Base-by-base conservation (phyloP, 768 basidiomycete genomes). In the Dentipellis fragilis region DNA sequence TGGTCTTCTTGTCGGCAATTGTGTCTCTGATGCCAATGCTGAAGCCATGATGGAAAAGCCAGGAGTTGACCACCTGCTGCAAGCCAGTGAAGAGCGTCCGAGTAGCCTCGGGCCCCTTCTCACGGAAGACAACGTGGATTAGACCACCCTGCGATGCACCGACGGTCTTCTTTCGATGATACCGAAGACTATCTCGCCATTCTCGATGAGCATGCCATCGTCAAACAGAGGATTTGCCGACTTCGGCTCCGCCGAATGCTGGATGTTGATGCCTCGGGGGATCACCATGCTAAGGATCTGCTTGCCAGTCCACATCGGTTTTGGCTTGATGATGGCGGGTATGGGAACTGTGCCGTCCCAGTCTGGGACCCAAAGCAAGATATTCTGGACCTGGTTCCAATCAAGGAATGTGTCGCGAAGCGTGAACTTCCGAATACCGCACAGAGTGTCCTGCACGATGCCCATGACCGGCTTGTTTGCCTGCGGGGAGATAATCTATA, bases 401-500 rank as follows among this genome's bases (percentile, higher is more conserved):
- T 98, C 96, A 67, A 96, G 73, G 74, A 98, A 97, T 16, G 85
- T 83, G 66, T 98, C 96, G 22, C 94, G 91, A 6, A 98, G 75
- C 0, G 96, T 98, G 67, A 98, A 93, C 71, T 98, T 98, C 55
- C 96, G 87, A 54, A 98, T 85, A 65, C 96, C 96, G 66, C 93
- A 96, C 0, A 99, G 84, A 0, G 96, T 98, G 67, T 99, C 96
- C 69, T 99, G 96, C 34, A 99, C 95, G 63, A 99, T 98, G 58
- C 93, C 96, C 95, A 99, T 99, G 64, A 97, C 94, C 16, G 95
- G 95, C 71, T 97, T 97, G 75, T 98, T 99, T 51, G 95, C 95
- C 78, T 99, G 96, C 0, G 96, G 96, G 7, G 95, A 98, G 61
- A 99, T 93, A 64, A 99, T 99, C 92, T 99, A 63, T 8, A 17